Conservation (phyloP, 768 basidiomycete species). For the Termitomyces sp. region DNA sequence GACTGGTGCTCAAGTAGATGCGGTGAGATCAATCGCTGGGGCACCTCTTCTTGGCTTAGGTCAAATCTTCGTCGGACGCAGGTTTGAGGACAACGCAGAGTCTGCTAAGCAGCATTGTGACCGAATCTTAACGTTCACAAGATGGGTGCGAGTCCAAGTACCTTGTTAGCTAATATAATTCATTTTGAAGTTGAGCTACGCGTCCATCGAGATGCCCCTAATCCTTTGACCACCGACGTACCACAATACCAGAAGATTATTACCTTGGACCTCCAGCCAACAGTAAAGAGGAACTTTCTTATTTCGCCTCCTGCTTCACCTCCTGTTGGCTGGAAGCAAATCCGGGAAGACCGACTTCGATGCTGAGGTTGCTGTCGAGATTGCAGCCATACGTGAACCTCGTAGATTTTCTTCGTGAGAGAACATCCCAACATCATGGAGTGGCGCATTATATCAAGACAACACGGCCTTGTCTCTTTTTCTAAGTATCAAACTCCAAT, state of each 20-base stretch:
- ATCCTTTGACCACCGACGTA: slow-evolving; percentile 42
- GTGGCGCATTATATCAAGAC: too few relatives aligned
- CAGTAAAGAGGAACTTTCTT: slow-evolving; percentile 87
- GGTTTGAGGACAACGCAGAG: slow-evolving; percentile 56
- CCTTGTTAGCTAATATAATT: slow-evolving; percentile 5
- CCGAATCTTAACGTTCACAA: slow-evolving; percentile 46
- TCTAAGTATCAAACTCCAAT: too few relatives aligned
- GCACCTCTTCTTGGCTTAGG: slow-evolving; percentile 79
- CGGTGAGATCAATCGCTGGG: slow-evolving; percentile 87
- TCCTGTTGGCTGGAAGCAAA: slow-evolving; percentile 93
- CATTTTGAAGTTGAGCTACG: slow-evolving; percentile 47
- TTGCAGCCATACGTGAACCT: too few relatives aligned
- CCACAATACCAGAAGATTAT: slow-evolving; percentile 33
- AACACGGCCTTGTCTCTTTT: too few relatives aligned
- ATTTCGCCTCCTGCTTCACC: slow-evolving; percentile 98
- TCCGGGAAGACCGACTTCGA: slow-evolving; percentile 86
- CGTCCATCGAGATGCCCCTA: slow-evolving; percentile 71
- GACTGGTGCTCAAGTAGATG: too few relatives aligned
- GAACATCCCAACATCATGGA: too few relatives aligned
- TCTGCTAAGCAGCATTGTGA: slow-evolving; percentile 62
- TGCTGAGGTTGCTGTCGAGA: too few relatives aligned
- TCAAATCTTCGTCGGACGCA: slow-evolving; percentile 79
- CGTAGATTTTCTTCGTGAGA: too few relatives aligned
- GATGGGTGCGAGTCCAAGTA: slow-evolving; percentile 38
- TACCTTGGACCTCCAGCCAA: slow-evolving; percentile 77